Evolutionary conservation across 1,139 yeast genomes (phyloP).

Genomic region (Geotrichum macrosporum): DNA sequence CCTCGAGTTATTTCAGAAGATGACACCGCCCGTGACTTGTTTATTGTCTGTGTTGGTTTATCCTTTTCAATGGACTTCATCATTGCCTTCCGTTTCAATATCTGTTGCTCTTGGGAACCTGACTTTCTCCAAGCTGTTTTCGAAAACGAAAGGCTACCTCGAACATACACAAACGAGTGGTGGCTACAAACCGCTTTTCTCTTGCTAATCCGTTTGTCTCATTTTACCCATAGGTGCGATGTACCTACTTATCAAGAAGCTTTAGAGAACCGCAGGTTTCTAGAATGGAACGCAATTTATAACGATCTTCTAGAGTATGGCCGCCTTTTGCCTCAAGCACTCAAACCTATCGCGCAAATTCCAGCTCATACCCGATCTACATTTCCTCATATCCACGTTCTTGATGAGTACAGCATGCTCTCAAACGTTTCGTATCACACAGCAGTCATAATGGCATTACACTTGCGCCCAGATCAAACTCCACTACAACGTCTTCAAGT

Average conservation of each 20-base stretch:
- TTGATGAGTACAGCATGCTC: constrained; percentile 13
- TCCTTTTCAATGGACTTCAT: constrained; percentile 17
- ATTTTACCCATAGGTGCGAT: constrained; percentile 9
- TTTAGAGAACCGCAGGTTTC: constrained; percentile 3
- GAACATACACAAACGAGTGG: constrained; percentile 17
- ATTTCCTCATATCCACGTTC: constrained; percentile 11
- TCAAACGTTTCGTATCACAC: constrained; percentile 18
- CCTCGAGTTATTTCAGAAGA: constrained; percentile 1
- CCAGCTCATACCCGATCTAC: neutral
- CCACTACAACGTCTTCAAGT: constrained; percentile 8
- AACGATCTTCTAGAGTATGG: constrained; percentile 17
- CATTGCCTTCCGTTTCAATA: constrained; percentile 12
- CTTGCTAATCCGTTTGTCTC: constrained; percentile 15
- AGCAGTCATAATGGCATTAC: constrained; percentile 15
- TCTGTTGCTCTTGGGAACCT: constrained; percentile 15
- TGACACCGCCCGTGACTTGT: constrained; percentile 9
- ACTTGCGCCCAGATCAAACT: constrained; percentile 12
- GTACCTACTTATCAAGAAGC: constrained; percentile 16
- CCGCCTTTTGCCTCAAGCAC: constrained; percentile 14
- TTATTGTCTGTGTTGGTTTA: constrained; percentile 11
- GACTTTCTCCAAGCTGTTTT: constrained; percentile 6
- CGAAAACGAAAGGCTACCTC: constrained; percentile 16
- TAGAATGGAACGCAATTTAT: constrained; percentile 16
- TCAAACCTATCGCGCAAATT: constrained; percentile 19
- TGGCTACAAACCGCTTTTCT: constrained; percentile 16